Conservation (phyloP, 2,329 filamentous ascomycete species). For the Trichoderma pleuroti region DNA sequence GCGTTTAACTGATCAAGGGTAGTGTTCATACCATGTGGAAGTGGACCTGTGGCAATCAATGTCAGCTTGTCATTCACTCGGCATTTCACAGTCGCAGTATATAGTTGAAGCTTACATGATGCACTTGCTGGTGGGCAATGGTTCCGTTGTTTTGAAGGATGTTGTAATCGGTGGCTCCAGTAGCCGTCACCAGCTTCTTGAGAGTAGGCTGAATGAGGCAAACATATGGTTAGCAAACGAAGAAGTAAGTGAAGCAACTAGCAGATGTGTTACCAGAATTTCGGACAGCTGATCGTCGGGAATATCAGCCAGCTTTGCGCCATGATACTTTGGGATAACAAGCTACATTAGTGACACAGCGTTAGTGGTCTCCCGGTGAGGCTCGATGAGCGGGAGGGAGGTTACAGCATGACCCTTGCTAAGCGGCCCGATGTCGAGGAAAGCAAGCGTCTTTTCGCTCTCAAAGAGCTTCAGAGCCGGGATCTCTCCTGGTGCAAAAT, state of each 20-base stretch:
- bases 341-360: slow-evolving; percentile 53
- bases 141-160: slow-evolving; percentile 94
- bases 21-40: slow-evolving; percentile 74
- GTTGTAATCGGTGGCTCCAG: slow-evolving; percentile 79
- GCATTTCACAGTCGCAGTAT: neutral
- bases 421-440: slow-evolving; percentile 92
- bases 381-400: neutral
- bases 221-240: neutral
- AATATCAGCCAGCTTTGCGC: slow-evolving; percentile 85
- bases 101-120: slow-evolving; percentile 64
- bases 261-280: slow-evolving; percentile 60
- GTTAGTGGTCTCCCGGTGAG: neutral
- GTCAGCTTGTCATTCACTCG: slow-evolving; percentile 1
- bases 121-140: slow-evolving; percentile 87
- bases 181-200: slow-evolving; percentile 79
- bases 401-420: slow-evolving; percentile 84
- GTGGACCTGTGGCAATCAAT: slow-evolving; percentile 59
- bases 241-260: neutral
- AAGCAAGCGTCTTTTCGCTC: slow-evolving; percentile 87
- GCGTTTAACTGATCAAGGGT: neutral
- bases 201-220: slow-evolving; percentile 42
- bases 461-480: slow-evolving; percentile 96
- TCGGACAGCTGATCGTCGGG: slow-evolving; percentile 84
- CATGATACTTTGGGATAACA: slow-evolving; percentile 93
- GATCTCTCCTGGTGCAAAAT: slow-evolving; percentile 69